Evolutionary conservation across 1,284 basidiomycete species (phyloP).

Genomic region (Boletus sp.): DNA sequence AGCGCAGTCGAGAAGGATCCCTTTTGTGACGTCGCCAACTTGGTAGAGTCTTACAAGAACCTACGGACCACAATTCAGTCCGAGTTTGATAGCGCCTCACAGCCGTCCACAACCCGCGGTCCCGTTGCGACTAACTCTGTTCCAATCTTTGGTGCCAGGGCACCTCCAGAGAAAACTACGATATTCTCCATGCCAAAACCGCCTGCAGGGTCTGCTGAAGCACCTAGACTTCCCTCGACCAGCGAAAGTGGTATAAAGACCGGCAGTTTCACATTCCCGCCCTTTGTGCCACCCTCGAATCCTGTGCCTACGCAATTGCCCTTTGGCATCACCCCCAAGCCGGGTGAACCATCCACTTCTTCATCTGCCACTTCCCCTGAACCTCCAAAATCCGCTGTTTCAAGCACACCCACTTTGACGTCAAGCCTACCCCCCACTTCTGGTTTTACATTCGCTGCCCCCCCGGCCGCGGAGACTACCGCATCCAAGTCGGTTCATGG

Average conservation of each 20-base stretch:
- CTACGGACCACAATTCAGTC: constrained; percentile 56
- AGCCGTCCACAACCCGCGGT: constrained; percentile 3
- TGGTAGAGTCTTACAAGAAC: constrained; percentile 65
- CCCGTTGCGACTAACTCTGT: constrained; percentile 13
- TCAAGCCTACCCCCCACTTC: constrained; percentile 7
- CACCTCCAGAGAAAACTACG: constrained; percentile 23
- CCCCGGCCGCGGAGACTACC: constrained; percentile 5
- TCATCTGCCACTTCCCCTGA: constrained; percentile 11
- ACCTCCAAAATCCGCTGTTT: constrained; percentile 20
- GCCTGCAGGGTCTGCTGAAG: constrained; percentile 15
- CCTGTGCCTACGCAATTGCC: constrained; percentile 13
- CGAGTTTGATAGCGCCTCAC: constrained; percentile 44
- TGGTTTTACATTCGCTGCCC: constrained; percentile 13
- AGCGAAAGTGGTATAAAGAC: constrained; percentile 20
- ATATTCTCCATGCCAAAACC: constrained; percentile 42
- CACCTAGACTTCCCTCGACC: constrained; percentile 5
- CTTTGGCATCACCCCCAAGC: constrained; percentile 21
- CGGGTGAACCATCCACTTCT: constrained; percentile 16
- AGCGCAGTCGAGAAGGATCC: constrained; percentile 68
- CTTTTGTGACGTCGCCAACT: constrained; percentile 62
- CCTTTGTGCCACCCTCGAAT: constrained; percentile 25
- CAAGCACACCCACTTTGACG: constrained; percentile 7
- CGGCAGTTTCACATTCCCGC: constrained; percentile 21
- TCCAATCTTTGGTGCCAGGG: constrained; percentile 8
- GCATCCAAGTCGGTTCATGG: constrained; percentile 5